Evolutionary conservation across 441 rosid species (phyloP).

Genomic region (Geranium incanum): DNA sequence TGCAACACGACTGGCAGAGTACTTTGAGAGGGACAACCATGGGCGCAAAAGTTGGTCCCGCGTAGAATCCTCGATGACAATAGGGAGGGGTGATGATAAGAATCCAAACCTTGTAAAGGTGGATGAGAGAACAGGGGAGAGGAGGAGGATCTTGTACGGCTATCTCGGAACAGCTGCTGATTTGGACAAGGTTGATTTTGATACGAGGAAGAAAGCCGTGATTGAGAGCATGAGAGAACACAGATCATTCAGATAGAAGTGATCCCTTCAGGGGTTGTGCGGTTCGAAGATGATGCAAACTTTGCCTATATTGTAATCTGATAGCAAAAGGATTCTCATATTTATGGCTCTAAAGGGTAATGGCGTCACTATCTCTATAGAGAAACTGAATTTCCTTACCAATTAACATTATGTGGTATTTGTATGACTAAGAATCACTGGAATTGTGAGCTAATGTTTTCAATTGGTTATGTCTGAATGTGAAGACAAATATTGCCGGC

Average conservation of each 20-base stretch:
- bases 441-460: too few relatives aligned
- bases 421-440: too few relatives aligned
- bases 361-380: not conserved
- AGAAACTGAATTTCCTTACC: too few relatives aligned
- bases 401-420: too few relatives aligned
- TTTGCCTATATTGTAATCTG: too few relatives aligned
- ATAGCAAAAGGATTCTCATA: not conserved
- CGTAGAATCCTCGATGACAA: slow-evolving; percentile 32
- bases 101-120: slow-evolving; percentile 62
- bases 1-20: slow-evolving; percentile 62
- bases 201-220: slow-evolving; percentile 64
- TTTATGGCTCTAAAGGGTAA: not conserved
- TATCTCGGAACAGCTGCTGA: slow-evolving; percentile 75
- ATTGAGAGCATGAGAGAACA: slow-evolving; percentile 66
- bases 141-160: slow-evolving; percentile 70
- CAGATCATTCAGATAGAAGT: slow-evolving; percentile 8
- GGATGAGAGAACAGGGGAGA: slow-evolving; percentile 66
- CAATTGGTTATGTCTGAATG: too few relatives aligned
- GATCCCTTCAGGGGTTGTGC: not conserved
- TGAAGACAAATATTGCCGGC: too few relatives aligned
- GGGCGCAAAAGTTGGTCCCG: slow-evolving; percentile 76
- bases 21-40: slow-evolving; percentile 69
- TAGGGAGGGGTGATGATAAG: slow-evolving; percentile 68
- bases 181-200: slow-evolving; percentile 70
- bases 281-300: too few relatives aligned